Conservation (phyloP, 2,329 filamentous ascomycete species). For the Botrytis paeoniae region DNA sequence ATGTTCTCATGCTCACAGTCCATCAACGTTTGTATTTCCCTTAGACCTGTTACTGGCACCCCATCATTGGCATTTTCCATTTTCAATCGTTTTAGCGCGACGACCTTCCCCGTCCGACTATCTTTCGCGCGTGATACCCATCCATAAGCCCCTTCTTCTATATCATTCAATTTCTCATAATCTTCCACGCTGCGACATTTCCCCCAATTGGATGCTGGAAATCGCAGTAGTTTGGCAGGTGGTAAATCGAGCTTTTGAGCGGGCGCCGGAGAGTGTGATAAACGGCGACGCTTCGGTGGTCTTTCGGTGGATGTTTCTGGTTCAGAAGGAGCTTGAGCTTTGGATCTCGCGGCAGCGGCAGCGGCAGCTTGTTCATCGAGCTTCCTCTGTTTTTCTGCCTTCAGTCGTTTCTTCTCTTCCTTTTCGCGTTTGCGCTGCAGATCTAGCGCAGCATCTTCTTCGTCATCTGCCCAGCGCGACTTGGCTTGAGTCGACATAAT, state of each 20-base stretch:
- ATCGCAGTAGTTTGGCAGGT: constrained; percentile 64
- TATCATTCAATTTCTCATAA: constrained; percentile 91
- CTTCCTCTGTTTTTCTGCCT: constrained; percentile 75
- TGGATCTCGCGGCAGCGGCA: constrained; percentile 33
- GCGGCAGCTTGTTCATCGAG: constrained; percentile 48
- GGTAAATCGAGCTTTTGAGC: constrained; percentile 37
- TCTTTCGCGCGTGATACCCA: constrained; percentile 86
- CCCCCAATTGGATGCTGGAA: constrained; percentile 66
- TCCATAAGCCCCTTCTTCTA: constrained; percentile 96
- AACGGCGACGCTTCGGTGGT: constrained; percentile 60
- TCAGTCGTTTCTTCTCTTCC: constrained; percentile 82
- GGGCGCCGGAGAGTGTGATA: constrained; percentile 37
- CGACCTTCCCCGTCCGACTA: constrained; percentile 69
- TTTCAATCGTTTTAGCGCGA: constrained; percentile 92
- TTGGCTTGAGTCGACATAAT: constrained; percentile 29
- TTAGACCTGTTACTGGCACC: constrained; percentile 83
- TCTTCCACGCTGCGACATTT: constrained; percentile 75
- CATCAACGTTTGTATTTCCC: constrained; percentile 89
- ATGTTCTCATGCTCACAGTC: constrained; percentile 80
- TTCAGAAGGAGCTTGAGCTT: constrained; percentile 40
- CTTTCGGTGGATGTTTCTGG: constrained; percentile 45
- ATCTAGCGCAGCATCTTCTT: constrained; percentile 73
- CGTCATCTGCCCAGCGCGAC: constrained; percentile 85
- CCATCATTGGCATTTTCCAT: constrained; percentile 72
- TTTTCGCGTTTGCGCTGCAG: constrained; percentile 75